Conservation (phyloP, 2,329 filamentous ascomycete genomes). For the Pseudocercospora crystallina region DNA sequence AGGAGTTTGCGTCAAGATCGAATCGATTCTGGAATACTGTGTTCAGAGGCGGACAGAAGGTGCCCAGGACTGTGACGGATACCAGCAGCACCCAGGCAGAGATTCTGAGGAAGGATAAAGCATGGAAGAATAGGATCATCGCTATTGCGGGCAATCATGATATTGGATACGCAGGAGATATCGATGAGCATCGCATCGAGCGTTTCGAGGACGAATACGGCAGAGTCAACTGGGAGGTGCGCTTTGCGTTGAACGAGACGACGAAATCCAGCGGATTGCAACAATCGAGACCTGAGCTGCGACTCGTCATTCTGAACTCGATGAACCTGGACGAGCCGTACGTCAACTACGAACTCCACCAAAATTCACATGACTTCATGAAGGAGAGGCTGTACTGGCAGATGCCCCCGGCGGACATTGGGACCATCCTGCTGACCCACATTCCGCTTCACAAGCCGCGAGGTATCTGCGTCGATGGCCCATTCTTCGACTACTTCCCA, state of each 20-base stretch:
- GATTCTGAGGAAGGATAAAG: constrained; percentile 45
- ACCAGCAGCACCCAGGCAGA: constrained; percentile 35
- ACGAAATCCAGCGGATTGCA: background rate
- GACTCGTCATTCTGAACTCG: constrained; percentile 83
- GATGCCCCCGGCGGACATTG: constrained; percentile 39
- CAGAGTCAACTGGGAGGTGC: constrained; percentile 84
- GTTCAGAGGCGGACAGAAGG: constrained; percentile 27
- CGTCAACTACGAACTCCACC: constrained; percentile 64
- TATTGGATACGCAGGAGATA: constrained; percentile 90
- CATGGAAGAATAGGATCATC: constrained; percentile 76
- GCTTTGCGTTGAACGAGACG: constrained; percentile 54
- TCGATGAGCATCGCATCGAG: constrained; percentile 70
- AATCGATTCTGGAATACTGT: constrained; percentile 30
- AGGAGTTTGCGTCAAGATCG: constrained; percentile 75
- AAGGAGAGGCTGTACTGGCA: constrained; percentile 21
- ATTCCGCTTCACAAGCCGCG: constrained; percentile 82
- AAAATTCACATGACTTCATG: constrained; percentile 70
- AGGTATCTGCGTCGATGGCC: constrained; percentile 80
- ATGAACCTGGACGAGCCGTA: constrained; percentile 92
- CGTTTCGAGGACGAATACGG: constrained; percentile 86
- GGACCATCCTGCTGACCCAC: constrained; percentile 86
- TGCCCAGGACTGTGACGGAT: constrained; percentile 32
- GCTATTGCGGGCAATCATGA: constrained; percentile 96
- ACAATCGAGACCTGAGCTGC: constrained; percentile 62
- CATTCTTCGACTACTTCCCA: constrained; percentile 77